Evolutionary conservation across 495 filamentous ascomycete species (phyloP), one percentile per base, ranked within the genome.

Genomic region (Lichenothelia convexa): DNA sequence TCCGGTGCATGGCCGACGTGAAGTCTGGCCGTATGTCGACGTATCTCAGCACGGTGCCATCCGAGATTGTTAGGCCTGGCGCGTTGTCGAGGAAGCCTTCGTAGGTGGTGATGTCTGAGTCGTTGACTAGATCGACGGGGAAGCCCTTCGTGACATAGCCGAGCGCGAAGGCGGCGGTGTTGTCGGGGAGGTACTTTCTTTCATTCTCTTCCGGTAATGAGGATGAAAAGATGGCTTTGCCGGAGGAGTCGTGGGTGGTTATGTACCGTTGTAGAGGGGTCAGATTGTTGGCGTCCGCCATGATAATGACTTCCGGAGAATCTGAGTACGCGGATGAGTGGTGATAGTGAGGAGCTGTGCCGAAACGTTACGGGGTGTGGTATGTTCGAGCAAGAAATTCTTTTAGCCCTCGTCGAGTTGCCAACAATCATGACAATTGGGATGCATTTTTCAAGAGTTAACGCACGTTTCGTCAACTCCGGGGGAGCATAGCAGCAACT

Each of bases 1-100:
- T 53, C 18, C 51, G 44, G 34, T 55, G 51, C 47, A 55, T 53
- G 5, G 51, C 42, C 21, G 42, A 48, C 17, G 33, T 39, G n/a
- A 20, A 16, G 3, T 45, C 50, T 2, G 51, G 50, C 17, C 18
- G 19, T 31, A 48, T 39, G 35, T 53, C 50, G 18, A 39, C 21
- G 6, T 34, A 13, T 5, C 43, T 24, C 11, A 38, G 30, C 4
- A 46, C 43, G 9, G 33, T 48, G 3, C 45, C 45, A 2, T 27
- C 29, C 5, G 43, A 16, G 19, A 46, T 32, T 12, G 29, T 27
- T 18, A 33, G 8, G 6, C 31, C 31, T 7, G 16, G 31, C 16
- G 13, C 8, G 24, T 27, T 27, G 8, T 27, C 11, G 9, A 16
- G 7, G 24, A 8, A 27, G 24, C 24, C 8, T 13, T 27, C 13